These are phyloP conservation scores for Pyropia haitanensis DNA, from an alignment of 23 red algal genomes.

Conservation along the genomic window DNA sequence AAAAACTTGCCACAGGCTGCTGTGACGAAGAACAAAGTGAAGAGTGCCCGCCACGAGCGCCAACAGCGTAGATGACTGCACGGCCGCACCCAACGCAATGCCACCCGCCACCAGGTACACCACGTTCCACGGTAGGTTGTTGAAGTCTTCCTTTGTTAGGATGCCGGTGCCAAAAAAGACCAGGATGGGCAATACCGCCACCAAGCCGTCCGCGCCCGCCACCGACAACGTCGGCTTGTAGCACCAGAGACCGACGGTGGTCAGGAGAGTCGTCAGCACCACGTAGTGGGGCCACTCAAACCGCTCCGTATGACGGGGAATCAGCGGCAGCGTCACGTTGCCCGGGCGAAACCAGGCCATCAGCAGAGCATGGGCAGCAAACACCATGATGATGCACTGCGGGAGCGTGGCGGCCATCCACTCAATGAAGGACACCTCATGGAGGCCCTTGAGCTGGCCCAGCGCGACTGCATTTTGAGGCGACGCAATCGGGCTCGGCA, in stretches of 20 bases:
- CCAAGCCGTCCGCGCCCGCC: slow-evolving; percentile 76
- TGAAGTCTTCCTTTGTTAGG: slow-evolving; percentile 96
- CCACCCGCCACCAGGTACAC: slow-evolving; percentile 92
- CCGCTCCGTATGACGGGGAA: slow-evolving; percentile 38
- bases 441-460: slow-evolving; percentile 33
- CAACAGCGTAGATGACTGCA: slow-evolving; percentile 69
- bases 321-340: slow-evolving; percentile 33
- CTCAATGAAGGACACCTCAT: slow-evolving; percentile 76
- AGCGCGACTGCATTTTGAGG: slow-evolving; percentile 95
- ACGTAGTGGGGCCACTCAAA: slow-evolving; percentile 47
- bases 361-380: slow-evolving; percentile 41
- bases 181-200: slow-evolving; percentile 73
- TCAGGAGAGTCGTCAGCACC: slow-evolving; percentile 34
- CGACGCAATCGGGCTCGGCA: slow-evolving; percentile 88
- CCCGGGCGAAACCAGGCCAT: slow-evolving; percentile 41
- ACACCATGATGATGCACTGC: slow-evolving; percentile 39
- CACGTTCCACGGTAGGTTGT: slow-evolving; percentile 93
- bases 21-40: slow-evolving; percentile 8
- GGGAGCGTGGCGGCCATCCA: slow-evolving; percentile 75
- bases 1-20: slow-evolving; percentile 43
- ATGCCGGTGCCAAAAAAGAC: slow-evolving; percentile 84
- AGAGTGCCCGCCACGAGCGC: slow-evolving; percentile 50
- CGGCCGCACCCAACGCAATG: slow-evolving; percentile 71
- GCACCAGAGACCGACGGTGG: slow-evolving; percentile 79
- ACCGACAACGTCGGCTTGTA: slow-evolving; percentile 27